phyloP scores from a whole-genome alignment of 2,329 filamentous ascomycete species.

The Trichoderma oligosporum region DNA sequence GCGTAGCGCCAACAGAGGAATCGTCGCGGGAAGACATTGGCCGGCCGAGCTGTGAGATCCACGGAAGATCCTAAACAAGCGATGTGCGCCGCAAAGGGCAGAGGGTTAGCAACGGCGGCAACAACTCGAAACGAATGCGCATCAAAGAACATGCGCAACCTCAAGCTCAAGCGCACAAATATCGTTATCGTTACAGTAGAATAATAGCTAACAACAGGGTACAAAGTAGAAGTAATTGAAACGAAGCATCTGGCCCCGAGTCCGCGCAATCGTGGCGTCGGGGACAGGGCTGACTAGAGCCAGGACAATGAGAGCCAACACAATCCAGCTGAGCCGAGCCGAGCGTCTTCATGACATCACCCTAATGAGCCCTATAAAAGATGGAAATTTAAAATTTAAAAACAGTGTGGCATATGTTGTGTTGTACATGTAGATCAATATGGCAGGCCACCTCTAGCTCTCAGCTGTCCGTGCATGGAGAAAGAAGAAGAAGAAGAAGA shows the following conservation, averaged over 20 bases:
- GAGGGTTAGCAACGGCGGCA: constrained; percentile 18
- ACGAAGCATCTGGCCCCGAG: constrained; percentile 7
- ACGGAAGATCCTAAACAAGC: constrained; percentile 42
- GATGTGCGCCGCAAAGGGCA: constrained; percentile 22
- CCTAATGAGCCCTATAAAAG: constrained; percentile 3
- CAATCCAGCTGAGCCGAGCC: constrained; percentile 3
- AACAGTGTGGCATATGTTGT: no score
- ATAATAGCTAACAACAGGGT: neutral
- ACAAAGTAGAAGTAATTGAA: no score
- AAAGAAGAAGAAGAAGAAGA: neutral
- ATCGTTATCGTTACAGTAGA: neutral
- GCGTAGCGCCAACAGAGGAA: constrained; percentile 34
- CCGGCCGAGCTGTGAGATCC: constrained; percentile 46
- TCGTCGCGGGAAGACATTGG: constrained; percentile 41
- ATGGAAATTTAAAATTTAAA: no score
- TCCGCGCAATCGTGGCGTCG: constrained; percentile 12
- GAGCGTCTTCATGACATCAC: constrained; percentile 16
- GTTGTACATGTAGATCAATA: constrained; percentile 11
- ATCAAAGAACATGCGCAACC: neutral
- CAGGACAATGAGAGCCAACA: neutral
- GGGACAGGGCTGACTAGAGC: constrained; percentile 4
- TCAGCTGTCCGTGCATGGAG: neutral
- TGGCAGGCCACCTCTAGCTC: neutral
- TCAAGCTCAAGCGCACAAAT: neutral
- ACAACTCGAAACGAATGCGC: neutral